Base-by-base conservation (phyloP, 257 asterid genomes). In the Salvia rosmarinus region DNA sequence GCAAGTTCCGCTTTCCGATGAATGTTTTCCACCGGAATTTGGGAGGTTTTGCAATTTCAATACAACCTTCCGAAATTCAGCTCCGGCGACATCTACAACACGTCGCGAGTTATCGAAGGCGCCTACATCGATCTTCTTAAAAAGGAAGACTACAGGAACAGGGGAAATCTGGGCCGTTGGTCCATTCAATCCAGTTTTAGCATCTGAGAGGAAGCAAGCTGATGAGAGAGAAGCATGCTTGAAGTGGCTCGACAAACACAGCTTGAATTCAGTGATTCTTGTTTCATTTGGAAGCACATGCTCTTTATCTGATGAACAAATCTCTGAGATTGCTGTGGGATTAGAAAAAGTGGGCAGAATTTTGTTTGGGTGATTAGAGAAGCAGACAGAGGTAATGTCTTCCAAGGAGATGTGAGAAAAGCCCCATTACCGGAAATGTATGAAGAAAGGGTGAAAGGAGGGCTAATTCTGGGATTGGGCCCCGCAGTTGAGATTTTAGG, bases 21-120 rank as follows among this genome's bases (percentile, higher is more conserved):
- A 77, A 1, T 71, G 75, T 35, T 80, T 74, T 30, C 71, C 85
- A 0, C 60, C 77, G 1, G 85, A 76, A n/a, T 75, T 83, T 16
- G 8, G 47, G 84, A 81, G 5, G 66, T 85, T 4, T 14, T 72
- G 2, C 7, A 19, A 0, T 13, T 79, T 5, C 88, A 79, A 6
- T 2, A 16, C 6, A 52, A 19, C 1, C 37, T 67, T 6, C 12
- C 5, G 1, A 78, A 72, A 1, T 12, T 71, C 13, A 70, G n/a
- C 30, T 47, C 78, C 1, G 93, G 83, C 5, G 84, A 77, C 34
- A 64, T 89, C n/a, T 84, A 81, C 75, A 89, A 89, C 47, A 54
- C 91, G 4, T 57, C 75, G 19, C 52, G 77, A 35, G 67, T 37
- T 16, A 79, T 89, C 0, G 96, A 89, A 21, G 79, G 75, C 25